Evolutionary conservation across 768 basidiomycete genomes (phyloP).

Genomic region (Leccinellum albellum): DNA sequence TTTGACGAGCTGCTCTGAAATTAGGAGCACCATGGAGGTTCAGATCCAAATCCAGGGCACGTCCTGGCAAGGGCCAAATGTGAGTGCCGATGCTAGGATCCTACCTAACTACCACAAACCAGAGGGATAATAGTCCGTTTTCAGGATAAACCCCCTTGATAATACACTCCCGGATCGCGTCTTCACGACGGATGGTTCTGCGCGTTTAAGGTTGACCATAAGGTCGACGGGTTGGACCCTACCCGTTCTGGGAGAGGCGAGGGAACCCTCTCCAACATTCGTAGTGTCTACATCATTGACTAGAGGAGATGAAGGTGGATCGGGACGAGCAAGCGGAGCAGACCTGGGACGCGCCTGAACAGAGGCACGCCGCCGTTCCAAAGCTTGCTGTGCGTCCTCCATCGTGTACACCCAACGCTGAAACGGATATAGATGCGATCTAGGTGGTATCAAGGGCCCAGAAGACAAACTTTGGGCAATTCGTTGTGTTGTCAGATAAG

Average conservation of each 20-base stretch:
- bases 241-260: slow-evolving; percentile 4
- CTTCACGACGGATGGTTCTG: slow-evolving; percentile 75
- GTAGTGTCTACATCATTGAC: slow-evolving; percentile 3
- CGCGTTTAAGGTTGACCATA: slow-evolving; percentile 58
- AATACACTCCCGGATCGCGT: slow-evolving; percentile 80
- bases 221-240: slow-evolving; percentile 48
- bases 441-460: background rate
- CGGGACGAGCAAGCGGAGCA: slow-evolving; percentile 2
- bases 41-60: slow-evolving; percentile 86
- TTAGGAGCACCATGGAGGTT: slow-evolving; percentile 95
- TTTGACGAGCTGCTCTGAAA: slow-evolving; percentile 79
- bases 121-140: slow-evolving; percentile 87
- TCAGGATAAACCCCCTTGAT: slow-evolving; percentile 86
- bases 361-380: background rate
- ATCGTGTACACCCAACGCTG: background rate
- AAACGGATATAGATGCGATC: background rate
- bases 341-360: slow-evolving; percentile 8
- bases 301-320: slow-evolving; percentile 2
- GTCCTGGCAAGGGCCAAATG: slow-evolving; percentile 43
- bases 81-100: slow-evolving; percentile 1
- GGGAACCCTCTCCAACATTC: slow-evolving; percentile 1
- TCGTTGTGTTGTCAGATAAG: background rate
- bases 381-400: background rate
- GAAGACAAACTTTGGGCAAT: too few species aligned
- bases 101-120: slow-evolving; percentile 37